These are phyloP conservation scores for Paspalum vaginatum DNA, from an alignment of 176 grass and related monocot genomes.

Conservation along the genomic window DNA sequence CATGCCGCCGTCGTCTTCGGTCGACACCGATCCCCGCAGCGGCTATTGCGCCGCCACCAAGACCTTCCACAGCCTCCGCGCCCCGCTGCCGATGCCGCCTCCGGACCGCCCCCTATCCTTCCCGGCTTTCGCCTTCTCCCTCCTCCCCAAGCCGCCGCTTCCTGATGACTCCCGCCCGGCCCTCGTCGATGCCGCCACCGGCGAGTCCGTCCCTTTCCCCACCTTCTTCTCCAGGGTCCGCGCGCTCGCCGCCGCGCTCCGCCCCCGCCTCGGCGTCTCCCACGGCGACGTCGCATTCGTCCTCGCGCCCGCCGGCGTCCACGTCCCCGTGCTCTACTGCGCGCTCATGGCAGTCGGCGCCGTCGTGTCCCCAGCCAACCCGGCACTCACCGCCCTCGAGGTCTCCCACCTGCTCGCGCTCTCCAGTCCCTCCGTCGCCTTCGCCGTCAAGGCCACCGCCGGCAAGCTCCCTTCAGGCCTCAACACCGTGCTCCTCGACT, in stretches of 20 bases:
- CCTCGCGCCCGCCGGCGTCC: slow-evolving; percentile 44
- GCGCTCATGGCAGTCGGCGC: slow-evolving; percentile 58
- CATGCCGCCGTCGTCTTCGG: slow-evolving; percentile 5
- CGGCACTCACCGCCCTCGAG: slow-evolving; percentile 43
- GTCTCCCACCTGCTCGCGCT: slow-evolving; percentile 41
- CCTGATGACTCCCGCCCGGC: not conserved
- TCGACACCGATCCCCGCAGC: slow-evolving; percentile 46
- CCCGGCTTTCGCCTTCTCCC: slow-evolving; percentile 40
- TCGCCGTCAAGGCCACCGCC: slow-evolving; percentile 27
- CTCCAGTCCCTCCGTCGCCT: slow-evolving; percentile 45
- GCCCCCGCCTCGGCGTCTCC: not conserved
- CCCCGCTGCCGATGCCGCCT: slow-evolving; percentile 29
- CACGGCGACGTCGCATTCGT: slow-evolving; percentile 57
- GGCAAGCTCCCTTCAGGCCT: slow-evolving; percentile 36
- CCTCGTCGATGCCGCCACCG: slow-evolving; percentile 47
- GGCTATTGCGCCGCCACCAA: slow-evolving; percentile 54
- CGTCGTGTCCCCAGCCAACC: slow-evolving; percentile 53
- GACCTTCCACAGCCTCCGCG: slow-evolving; percentile 61
- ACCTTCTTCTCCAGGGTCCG: slow-evolving; percentile 32
- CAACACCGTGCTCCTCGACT: slow-evolving; percentile 38
- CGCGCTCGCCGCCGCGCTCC: slow-evolving; percentile 45
- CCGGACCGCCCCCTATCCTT: slow-evolving; percentile 38
- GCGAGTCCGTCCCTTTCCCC: slow-evolving; percentile 27
- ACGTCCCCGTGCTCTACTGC: slow-evolving; percentile 51
- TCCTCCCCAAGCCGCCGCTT: slow-evolving; percentile 43